Evolutionary conservation across 1,284 basidiomycete genomes (phyloP).

Genomic region (Hypsizygus ulmarius): DNA sequence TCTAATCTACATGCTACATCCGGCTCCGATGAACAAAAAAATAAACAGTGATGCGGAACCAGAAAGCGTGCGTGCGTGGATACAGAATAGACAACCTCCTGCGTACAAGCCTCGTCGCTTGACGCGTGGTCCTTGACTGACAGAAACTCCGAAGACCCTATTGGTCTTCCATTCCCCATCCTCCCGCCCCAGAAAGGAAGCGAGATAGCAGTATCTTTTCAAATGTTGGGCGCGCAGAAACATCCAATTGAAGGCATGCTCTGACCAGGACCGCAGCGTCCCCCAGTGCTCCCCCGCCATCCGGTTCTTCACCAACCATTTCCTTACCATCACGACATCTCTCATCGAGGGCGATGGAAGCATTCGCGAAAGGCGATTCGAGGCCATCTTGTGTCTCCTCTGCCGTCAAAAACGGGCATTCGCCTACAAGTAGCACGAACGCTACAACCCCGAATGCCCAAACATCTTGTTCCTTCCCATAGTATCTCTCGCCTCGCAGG

Average conservation of each 20-base stretch:
- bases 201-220: conserved; percentile 74
- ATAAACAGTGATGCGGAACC: background rate
- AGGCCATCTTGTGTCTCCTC: conserved; percentile 82
- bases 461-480: conserved; percentile 95
- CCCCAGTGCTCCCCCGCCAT: conserved; percentile 77
- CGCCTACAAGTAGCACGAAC: conserved; percentile 93
- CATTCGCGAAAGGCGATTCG: conserved; percentile 68
- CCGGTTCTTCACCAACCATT: conserved; percentile 65
- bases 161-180: conserved; percentile 49
- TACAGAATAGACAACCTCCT: background rate
- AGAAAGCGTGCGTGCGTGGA: background rate
- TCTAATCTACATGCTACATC: background rate
- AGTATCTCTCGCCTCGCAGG: conserved; percentile 89
- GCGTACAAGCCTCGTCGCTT: conserved; percentile 8
- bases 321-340: conserved; percentile 71
- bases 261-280: conserved; percentile 80
- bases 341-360: conserved; percentile 73
- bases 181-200: conserved; percentile 70
- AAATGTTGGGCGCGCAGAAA: conserved; percentile 75
- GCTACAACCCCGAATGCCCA: conserved; percentile 99
- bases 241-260: conserved; percentile 76
- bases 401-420: conserved; percentile 90
- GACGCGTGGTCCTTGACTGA: conserved; percentile 6
- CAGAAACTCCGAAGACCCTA: conserved; percentile 15
- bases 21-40: background rate